A percentile compares a stretch with the other conserved stretches of the same genome.
phyloP scores from a whole-genome alignment of 2,329 filamentous ascomycete genomes.

The Achaetomium macrosporum region DNA sequence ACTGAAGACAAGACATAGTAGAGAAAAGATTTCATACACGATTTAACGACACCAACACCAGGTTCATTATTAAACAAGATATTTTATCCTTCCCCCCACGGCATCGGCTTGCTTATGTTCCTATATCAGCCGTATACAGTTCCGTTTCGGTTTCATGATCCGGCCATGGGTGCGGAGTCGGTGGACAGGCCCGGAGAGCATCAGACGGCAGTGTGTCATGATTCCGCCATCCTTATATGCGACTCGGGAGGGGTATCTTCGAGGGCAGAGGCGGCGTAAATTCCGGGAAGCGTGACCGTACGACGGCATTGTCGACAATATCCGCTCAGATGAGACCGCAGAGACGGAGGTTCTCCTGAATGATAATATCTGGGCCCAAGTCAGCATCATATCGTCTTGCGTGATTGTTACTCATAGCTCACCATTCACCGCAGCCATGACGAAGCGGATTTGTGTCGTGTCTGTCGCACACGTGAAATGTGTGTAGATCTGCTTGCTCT shows the following conservation, averaged over 20 bases:
- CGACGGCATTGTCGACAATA: not conserved
- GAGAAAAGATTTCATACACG: constrained; percentile 29
- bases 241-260: constrained; percentile 12
- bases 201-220: constrained; percentile 5
- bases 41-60: constrained; percentile 14
- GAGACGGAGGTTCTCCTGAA: constrained; percentile 96
- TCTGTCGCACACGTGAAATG: constrained; percentile 99
- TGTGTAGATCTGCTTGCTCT: constrained; percentile 99
- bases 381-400: constrained; percentile 37
- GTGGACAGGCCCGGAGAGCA: constrained; percentile 4
- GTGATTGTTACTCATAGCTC: constrained; percentile 33
- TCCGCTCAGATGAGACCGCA: constrained; percentile 84
- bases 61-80: constrained; percentile 28
- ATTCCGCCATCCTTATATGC: constrained; percentile 4
- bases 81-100: constrained; percentile 18
- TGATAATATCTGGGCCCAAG: constrained; percentile 78
- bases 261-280: not conserved
- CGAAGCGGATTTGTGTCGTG: constrained; percentile 97
- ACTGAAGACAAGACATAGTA: constrained; percentile 10
- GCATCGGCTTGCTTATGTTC: not conserved
- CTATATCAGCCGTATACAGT: not conserved
- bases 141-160: constrained; percentile 4
- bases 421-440: constrained; percentile 99
- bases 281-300: not conserved
- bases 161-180: constrained; percentile 3